Evolutionary conservation across 805 yeast species (phyloP).

Genomic region (Lachancea kluyveri): DNA sequence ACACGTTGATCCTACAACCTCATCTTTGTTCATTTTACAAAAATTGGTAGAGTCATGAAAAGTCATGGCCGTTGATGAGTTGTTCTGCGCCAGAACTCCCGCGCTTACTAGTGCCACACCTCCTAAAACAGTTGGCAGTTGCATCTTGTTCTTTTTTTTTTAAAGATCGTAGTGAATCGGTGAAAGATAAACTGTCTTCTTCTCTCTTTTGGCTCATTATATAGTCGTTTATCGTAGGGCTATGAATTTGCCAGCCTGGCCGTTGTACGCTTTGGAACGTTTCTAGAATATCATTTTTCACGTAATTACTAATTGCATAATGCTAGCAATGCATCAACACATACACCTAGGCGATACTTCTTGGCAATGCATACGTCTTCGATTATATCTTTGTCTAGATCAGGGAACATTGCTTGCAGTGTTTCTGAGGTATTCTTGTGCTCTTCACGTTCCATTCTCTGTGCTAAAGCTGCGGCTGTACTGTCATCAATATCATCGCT

Average conservation of each 20-base stretch:
- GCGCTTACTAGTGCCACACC: too few species aligned
- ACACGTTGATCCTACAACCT: constrained; percentile 30
- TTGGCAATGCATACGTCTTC: constrained; percentile 65
- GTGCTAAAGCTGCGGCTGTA: constrained; percentile 25
- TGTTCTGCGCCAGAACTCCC: too few species aligned
- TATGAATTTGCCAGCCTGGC: too few species aligned
- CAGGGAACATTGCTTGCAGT: constrained; percentile 68
- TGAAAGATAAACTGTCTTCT: too few species aligned
- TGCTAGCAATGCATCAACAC: constrained; percentile 49
- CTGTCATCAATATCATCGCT: constrained; percentile 2
- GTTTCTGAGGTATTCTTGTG: constrained; percentile 41
- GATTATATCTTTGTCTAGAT: constrained; percentile 59
- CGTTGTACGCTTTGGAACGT: constrained; percentile 1
- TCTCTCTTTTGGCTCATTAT: too few species aligned
- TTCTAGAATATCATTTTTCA: constrained; percentile 1
- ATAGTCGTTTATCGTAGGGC: too few species aligned
- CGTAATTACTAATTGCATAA: constrained; percentile 11
- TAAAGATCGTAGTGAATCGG: too few species aligned
- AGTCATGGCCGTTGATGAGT: too few species aligned
- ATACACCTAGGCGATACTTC: constrained; percentile 60
- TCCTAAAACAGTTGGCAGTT: too few species aligned
- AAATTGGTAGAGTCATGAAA: constrained; percentile 23
- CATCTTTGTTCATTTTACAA: constrained; percentile 30
- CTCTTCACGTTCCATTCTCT: constrained; percentile 37
- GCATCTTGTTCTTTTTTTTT: too few species aligned